Conservation (phyloP, 345 rosid species). For the Rhizophora mangle region DNA sequence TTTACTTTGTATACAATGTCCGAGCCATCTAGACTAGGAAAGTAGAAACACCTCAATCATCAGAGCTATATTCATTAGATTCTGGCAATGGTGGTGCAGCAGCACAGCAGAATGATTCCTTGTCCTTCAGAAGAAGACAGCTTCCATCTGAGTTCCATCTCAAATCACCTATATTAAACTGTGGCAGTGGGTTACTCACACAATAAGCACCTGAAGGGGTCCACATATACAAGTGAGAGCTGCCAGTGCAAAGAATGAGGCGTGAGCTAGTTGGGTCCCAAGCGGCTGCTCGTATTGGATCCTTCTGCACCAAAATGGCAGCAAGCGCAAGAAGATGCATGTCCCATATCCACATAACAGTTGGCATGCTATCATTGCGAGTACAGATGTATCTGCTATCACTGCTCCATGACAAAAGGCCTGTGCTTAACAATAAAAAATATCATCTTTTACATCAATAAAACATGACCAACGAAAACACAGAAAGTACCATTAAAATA, state of each 20-base stretch:
- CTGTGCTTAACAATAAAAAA: constrained; percentile 32
- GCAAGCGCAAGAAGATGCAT: constrained; percentile 73
- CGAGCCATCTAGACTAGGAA: neutral
- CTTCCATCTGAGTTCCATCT: constrained; percentile 96
- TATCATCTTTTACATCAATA: no score
- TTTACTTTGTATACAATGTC: neutral
- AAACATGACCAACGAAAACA: no score
- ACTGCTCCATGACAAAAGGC: constrained; percentile 90
- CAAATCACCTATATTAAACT: constrained; percentile 66
- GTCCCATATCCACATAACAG: constrained; percentile 94
- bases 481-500: no score
- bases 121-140: constrained; percentile 91
- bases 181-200: constrained; percentile 66
- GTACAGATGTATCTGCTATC: constrained; percentile 84
- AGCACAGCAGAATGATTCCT: constrained; percentile 83
- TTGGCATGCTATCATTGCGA: constrained; percentile 56
- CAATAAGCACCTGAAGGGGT: constrained; percentile 96
- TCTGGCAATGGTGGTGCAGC: constrained; percentile 65
- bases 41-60: constrained; percentile 41
- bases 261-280: constrained; percentile 94
- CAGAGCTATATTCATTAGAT: constrained; percentile 91
- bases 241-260: constrained; percentile 83
- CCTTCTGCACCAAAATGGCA: constrained; percentile 89
- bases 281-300: constrained; percentile 77
- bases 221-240: constrained; percentile 96